These are phyloP conservation scores for Dipodascus albidus DNA, from an alignment of 805 yeast species.

Conservation along the genomic window DNA sequence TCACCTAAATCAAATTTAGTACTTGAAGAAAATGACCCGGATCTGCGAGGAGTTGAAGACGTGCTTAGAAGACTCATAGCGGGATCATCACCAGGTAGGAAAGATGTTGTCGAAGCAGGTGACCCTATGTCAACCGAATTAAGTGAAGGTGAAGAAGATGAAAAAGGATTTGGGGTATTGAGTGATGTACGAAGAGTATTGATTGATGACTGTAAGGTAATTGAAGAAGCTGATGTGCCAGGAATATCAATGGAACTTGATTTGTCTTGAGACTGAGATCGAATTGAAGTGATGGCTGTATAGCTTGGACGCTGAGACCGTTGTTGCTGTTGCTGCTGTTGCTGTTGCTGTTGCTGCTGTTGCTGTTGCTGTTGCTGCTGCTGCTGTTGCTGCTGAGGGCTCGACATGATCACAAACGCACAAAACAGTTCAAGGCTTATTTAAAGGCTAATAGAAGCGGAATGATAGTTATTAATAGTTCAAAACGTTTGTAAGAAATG, in stretches of 20 bases:
- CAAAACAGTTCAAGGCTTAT: too few species aligned
- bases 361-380: neutral
- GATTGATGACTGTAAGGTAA: neutral
- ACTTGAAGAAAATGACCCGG: slow-evolving; percentile 1
- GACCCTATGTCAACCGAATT: neutral
- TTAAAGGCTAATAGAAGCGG: neutral
- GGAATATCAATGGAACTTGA: neutral
- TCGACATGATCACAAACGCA: neutral
- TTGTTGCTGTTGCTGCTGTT: neutral
- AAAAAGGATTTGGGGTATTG: neutral
- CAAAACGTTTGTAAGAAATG: neutral
- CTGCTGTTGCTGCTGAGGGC: neutral
- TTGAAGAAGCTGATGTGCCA: neutral
- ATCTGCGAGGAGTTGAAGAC: neutral
- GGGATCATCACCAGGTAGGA: neutral
- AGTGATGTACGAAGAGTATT: neutral
- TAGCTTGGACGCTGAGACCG: neutral
- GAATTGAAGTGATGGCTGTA: neutral
- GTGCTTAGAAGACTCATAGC: neutral
- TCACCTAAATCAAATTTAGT: slow-evolving; percentile 4
- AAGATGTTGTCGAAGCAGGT: neutral
- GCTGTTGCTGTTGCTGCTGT: neutral
- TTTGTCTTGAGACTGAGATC: neutral
- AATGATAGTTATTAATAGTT: neutral
- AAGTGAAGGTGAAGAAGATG: neutral